Percentiles rank a stretch among this genome's conserved stretches.
Conservation (phyloP, 2,329 filamentous ascomycete species). For the Ambrosiella cleistominuta region DNA sequence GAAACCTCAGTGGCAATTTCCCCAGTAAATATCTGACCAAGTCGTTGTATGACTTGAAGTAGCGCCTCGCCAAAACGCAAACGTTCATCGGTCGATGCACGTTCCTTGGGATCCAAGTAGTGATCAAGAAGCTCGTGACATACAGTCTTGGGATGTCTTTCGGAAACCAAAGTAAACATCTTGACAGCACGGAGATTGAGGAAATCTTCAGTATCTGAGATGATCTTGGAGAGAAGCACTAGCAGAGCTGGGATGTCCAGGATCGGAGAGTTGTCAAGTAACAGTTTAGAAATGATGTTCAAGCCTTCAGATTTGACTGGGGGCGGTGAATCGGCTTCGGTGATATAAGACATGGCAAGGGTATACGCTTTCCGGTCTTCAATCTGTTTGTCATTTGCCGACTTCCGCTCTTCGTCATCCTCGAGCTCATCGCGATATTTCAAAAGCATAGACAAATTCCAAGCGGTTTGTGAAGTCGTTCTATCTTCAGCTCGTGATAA, state of each 20-base stretch:
- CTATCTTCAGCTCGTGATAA: constrained; percentile 19
- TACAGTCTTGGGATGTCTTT: constrained; percentile 43
- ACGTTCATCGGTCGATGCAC: constrained; percentile 41
- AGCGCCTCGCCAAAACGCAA: constrained; percentile 53
- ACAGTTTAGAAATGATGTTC: constrained; percentile 39
- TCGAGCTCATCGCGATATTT: constrained; percentile 38
- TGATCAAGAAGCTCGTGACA: constrained; percentile 45
- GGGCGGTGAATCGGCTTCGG: constrained; percentile 40
- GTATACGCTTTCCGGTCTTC: constrained; percentile 46
- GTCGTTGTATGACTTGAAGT: constrained; percentile 43
- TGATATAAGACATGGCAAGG: constrained; percentile 47
- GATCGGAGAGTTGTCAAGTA: constrained; percentile 35
- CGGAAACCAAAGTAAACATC: constrained; percentile 43
- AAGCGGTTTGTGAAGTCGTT: constrained; percentile 25
- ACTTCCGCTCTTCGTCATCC: constrained; percentile 23
- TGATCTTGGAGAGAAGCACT: constrained; percentile 44
- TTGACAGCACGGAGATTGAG: constrained; percentile 53
- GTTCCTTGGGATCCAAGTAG: constrained; percentile 47
- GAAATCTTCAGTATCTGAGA: constrained; percentile 52
- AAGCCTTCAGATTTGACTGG: constrained; percentile 51
- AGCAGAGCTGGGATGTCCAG: constrained; percentile 50
- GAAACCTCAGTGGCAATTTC: constrained; percentile 33
- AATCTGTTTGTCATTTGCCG: constrained; percentile 29
- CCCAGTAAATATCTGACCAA: constrained; percentile 37
- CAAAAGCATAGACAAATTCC: constrained; percentile 37